phyloP scores from a whole-genome alignment of 2,329 filamentous ascomycete genomes.

The Pseudocercospora pini-densiflorae region DNA sequence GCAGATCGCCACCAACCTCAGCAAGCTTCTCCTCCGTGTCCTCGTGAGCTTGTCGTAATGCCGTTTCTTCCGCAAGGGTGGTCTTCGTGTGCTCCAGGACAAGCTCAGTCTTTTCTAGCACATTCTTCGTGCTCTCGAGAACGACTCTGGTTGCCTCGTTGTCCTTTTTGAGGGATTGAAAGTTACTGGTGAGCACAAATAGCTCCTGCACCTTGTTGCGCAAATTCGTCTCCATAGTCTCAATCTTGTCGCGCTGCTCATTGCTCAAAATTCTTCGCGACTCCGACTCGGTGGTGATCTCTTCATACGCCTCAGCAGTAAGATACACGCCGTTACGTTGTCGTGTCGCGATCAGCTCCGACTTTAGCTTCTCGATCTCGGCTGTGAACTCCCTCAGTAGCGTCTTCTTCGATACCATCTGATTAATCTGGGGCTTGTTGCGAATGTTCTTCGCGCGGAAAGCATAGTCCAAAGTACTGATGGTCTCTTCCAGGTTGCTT shows the following conservation, averaged over 20 bases:
- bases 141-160: conserved; percentile 75
- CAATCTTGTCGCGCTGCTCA: conserved; percentile 89
- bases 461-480: conserved; percentile 96
- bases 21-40: conserved; percentile 79
- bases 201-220: conserved; percentile 94
- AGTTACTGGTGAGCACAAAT: conserved; percentile 81
- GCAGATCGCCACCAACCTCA: conserved; percentile 73
- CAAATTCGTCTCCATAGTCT: conserved; percentile 87
- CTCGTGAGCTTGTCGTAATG: conserved; percentile 81
- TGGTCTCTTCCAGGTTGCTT: conserved; percentile 95
- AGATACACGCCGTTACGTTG: conserved; percentile 96
- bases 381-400: conserved; percentile 85
- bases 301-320: conserved; percentile 84
- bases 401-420: conserved; percentile 89
- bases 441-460: conserved; percentile 98
- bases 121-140: conserved; percentile 77
- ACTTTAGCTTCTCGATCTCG: conserved; percentile 94
- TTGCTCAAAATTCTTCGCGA: conserved; percentile 88
- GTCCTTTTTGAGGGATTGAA: conserved; percentile 87
- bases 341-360: conserved; percentile 87
- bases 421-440: conserved; percentile 96
- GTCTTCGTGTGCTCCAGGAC: conserved; percentile 78
- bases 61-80: conserved; percentile 76
- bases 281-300: conserved; percentile 89
- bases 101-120: conserved; percentile 86